Percentiles rank a stretch among this genome's conserved stretches.
Evolutionary conservation across 495 filamentous ascomycete genomes (phyloP).

Genomic region (Pyrenopolyporus hunteri): DNA sequence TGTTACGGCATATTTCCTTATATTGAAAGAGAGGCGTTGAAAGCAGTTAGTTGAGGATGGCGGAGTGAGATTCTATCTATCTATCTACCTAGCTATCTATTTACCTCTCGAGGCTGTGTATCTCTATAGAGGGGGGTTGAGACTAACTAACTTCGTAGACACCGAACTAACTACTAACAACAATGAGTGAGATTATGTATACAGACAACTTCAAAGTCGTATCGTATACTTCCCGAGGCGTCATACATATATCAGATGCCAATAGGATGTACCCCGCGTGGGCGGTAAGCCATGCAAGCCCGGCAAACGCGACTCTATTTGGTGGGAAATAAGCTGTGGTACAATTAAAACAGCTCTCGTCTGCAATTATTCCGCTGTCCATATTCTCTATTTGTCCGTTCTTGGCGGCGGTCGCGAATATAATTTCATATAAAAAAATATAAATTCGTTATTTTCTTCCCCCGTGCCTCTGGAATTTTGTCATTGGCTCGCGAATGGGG

Average conservation of each 20-base stretch:
- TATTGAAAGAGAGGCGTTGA: not conserved
- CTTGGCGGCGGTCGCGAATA: not conserved
- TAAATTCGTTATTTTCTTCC: not conserved
- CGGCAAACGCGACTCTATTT: slow-evolving; percentile 23
- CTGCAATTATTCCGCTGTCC: slow-evolving; percentile 23
- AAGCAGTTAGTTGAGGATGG: not conserved
- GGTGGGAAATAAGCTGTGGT: slow-evolving; percentile 6
- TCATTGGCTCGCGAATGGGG: slow-evolving; percentile 1
- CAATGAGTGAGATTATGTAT: too few relatives aligned
- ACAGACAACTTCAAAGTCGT: too few relatives aligned
- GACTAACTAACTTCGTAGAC: too few relatives aligned
- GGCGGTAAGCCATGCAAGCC: slow-evolving; percentile 21
- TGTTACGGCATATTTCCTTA: slow-evolving; percentile 3
- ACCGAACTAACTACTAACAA: too few relatives aligned
- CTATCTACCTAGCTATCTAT: not conserved
- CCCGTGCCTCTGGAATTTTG: not conserved
- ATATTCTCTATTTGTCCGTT: not conserved
- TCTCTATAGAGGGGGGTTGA: too few relatives aligned
- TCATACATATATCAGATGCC: slow-evolving; percentile 11
- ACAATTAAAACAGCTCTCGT: slow-evolving; percentile 14
- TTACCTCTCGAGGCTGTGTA: too few relatives aligned
- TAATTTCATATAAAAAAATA: not conserved
- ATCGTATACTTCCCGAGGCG: too few relatives aligned
- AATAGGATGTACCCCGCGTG: slow-evolving; percentile 32
- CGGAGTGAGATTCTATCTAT: not conserved